Evolutionary conservation across 2,329 filamentous ascomycete species (phyloP).

Genomic region (Ceratocystis cacaofunesta): DNA sequence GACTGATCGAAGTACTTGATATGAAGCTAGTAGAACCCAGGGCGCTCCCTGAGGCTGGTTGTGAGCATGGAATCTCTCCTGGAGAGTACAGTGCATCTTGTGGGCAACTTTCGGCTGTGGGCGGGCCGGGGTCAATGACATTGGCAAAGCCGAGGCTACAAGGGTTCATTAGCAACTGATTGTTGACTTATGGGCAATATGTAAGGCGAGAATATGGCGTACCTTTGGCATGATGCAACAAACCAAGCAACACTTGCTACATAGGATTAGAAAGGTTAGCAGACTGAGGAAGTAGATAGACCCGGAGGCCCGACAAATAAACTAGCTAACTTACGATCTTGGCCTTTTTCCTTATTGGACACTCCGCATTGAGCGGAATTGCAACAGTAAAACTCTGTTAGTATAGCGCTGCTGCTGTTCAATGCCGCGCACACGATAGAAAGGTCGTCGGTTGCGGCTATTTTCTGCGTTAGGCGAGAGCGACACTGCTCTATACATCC

Average conservation of each 20-base stretch:
- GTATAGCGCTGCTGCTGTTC: not conserved
- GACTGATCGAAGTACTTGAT: not conserved
- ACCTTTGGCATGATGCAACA: conserved; percentile 16
- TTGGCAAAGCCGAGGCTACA: conserved; percentile 15
- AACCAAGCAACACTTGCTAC: conserved; percentile 17
- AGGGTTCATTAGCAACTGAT: not conserved
- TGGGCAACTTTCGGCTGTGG: conserved; percentile 3
- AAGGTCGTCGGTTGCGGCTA: conserved; percentile 10
- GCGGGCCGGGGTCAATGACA: conserved; percentile 12
- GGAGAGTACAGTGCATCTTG: conserved; percentile 13
- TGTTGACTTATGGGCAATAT: not conserved
- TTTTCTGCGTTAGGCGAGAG: conserved; percentile 11
- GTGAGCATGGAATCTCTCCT: conserved; percentile 4
- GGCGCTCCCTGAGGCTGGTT: not conserved
- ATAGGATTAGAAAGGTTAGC: not conserved
- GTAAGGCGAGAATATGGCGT: not conserved
- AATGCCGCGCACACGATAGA: conserved; percentile 10
- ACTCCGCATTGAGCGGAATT: conserved; percentile 17
- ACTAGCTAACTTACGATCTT: conserved; percentile 15
- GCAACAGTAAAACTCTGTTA: conserved; percentile 17
- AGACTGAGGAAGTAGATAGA: not conserved
- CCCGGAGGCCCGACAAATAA: not conserved
- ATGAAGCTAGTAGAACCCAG: not conserved
- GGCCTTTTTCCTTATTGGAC: conserved; percentile 10
- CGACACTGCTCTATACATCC: conserved; percentile 15